A percentile compares a stretch with the other conserved stretches of the same genome.
Conservation (phyloP, 805 yeast genomes). For the Lipomyces spencermartinsiae region DNA sequence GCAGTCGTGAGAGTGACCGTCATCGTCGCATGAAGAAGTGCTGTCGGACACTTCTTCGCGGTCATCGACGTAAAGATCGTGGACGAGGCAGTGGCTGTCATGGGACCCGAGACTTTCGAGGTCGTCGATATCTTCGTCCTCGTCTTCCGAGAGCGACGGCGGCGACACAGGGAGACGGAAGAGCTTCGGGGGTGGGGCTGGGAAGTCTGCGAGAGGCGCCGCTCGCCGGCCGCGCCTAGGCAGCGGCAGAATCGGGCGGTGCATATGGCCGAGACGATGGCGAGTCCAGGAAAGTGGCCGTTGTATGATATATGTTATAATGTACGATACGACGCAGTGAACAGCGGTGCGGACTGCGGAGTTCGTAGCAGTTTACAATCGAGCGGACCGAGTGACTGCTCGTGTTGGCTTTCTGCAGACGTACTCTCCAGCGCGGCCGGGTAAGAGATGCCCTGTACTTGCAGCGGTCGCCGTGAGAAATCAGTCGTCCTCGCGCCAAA, state of each 20-base stretch:
- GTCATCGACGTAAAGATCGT: conserved; percentile 8
- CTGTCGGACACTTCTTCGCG: conserved; percentile 8
- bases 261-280: conserved; percentile 8
- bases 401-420: not conserved
- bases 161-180: conserved; percentile 28
- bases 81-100: conserved; percentile 6
- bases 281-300: not conserved
- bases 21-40: not conserved
- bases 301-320: not conserved
- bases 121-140: conserved; percentile 14
- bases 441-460: not conserved
- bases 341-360: not conserved
- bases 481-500: not conserved
- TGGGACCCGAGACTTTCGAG: conserved; percentile 4
- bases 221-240: conserved; percentile 25
- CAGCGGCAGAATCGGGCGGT: conserved; percentile 33
- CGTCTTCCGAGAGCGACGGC: conserved; percentile 19
- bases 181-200: conserved; percentile 21
- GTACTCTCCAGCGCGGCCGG: not conserved
- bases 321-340: not conserved
- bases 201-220: conserved; percentile 6
- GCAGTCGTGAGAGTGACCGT: not conserved
- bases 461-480: not conserved
- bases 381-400: not conserved
- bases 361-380: not conserved